These are phyloP conservation scores for Tetrahymena elliotti DNA, from an alignment of 73 alveolate genomes.

Conservation along the genomic window DNA sequence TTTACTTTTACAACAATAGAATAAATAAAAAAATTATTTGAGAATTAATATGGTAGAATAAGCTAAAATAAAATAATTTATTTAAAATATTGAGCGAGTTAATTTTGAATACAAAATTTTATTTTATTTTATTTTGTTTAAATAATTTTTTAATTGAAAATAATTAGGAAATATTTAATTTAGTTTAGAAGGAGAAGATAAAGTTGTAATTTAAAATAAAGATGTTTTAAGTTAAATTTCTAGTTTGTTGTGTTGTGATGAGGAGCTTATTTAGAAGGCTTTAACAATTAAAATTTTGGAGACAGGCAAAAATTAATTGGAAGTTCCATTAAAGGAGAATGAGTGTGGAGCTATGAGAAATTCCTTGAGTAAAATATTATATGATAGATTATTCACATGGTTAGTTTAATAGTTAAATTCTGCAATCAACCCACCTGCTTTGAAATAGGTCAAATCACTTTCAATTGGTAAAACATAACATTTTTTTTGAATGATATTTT, in stretches of 20 bases:
- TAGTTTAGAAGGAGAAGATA: background rate
- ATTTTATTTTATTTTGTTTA: no score
- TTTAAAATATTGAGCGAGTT: no score
- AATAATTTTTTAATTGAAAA: no score
- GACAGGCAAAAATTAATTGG: constrained; percentile 40
- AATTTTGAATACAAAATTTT: no score
- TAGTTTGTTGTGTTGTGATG: background rate
- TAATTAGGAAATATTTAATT: constrained; percentile 30
- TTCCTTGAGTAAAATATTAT: constrained; percentile 85
- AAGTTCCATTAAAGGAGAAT: constrained; percentile 38
- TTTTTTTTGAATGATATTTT: background rate
- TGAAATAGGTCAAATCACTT: background rate
- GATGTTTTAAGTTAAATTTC: background rate
- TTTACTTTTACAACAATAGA: no score
- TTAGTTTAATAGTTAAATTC: constrained; percentile 57
- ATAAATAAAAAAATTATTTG: no score
- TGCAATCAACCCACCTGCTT: constrained; percentile 24
- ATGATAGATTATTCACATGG: constrained; percentile 85
- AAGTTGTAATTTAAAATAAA: background rate
- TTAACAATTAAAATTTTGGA: constrained; percentile 6
- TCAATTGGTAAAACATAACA: background rate
- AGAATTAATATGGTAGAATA: no score
- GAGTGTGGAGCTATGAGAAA: constrained; percentile 64
- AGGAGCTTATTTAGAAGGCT: constrained; percentile 45
- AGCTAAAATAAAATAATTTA: no score